Evolutionary conservation across 306 rosid genomes (phyloP).

Genomic region (Vicia sativa): DNA sequence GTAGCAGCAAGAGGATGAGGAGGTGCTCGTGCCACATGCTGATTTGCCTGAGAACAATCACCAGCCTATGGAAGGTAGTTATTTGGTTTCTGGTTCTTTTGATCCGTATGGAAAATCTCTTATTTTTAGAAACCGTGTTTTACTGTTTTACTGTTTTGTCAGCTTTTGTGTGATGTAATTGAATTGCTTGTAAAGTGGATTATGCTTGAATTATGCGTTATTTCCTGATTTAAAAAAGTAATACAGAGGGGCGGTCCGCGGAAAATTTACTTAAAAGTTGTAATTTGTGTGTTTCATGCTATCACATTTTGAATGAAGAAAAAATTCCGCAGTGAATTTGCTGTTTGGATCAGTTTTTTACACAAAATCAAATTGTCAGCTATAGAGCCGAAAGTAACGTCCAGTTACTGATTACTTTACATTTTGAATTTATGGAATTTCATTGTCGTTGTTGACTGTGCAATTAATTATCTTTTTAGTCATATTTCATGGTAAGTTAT

Average conservation of each 20-base stretch:
- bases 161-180: conserved; percentile 27
- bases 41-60: conserved; percentile 81
- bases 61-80: conserved; percentile 79
- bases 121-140: not conserved
- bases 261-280: conserved; percentile 7
- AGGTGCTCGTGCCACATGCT: conserved; percentile 82
- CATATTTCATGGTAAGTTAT: conserved; percentile 5
- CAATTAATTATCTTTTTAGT: conserved; percentile 11
- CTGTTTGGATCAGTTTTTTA: conserved; percentile 3
- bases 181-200: conserved; percentile 18
- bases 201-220: not conserved
- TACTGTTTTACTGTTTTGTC: conserved; percentile 6
- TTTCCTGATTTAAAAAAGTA: conserved; percentile 2
- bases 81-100: conserved; percentile 21
- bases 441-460: conserved; percentile 1
- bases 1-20: conserved; percentile 87
- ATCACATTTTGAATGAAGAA: conserved; percentile 7
- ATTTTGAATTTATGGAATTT: conserved; percentile 15
- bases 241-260: conserved; percentile 5
- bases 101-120: conserved; percentile 36
- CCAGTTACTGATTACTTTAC: not conserved
- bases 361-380: not conserved
- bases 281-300: conserved; percentile 15
- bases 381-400: not conserved
- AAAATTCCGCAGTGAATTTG: not conserved